These are phyloP conservation scores for Trichophyton equinum DNA, from an alignment of 2,329 filamentous ascomycete genomes.

Conservation along the genomic window DNA sequence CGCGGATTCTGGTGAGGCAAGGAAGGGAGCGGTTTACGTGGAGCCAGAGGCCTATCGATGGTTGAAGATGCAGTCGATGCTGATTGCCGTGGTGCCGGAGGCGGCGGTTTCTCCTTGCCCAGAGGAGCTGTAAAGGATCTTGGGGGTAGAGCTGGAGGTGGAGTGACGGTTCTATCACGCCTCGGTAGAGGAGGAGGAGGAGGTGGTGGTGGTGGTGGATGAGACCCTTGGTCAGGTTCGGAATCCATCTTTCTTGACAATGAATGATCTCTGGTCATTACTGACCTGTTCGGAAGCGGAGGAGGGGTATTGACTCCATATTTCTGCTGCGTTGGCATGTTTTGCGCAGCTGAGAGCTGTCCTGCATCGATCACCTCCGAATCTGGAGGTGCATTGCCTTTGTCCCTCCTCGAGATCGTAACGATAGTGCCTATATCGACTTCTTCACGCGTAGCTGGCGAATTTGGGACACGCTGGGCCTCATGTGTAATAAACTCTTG, in stretches of 20 bases:
- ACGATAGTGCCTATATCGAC: not conserved
- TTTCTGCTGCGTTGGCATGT: not conserved
- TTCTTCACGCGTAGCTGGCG: not conserved
- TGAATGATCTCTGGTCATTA: not conserved
- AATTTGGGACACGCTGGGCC: not conserved
- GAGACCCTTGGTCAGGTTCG: not conserved
- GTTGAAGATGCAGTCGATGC: not conserved
- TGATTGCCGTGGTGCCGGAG: constrained; percentile 1
- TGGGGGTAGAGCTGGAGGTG: constrained; percentile 5
- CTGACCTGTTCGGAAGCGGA: not conserved
- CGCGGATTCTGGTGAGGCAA: not conserved
- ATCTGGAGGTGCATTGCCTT: not conserved
- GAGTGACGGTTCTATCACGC: constrained; percentile 9
- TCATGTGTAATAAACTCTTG: constrained; percentile 1
- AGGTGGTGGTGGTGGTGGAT: not conserved
- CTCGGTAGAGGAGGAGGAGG: not conserved
- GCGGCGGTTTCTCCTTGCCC: constrained; percentile 2
- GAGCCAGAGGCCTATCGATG: not conserved
- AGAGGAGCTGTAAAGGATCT: not conserved
- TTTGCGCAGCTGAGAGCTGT: not conserved
- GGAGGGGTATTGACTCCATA: not conserved
- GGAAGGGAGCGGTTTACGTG: not conserved
- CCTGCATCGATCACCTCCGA: not conserved
- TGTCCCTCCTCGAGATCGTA: not conserved
- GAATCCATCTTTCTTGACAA: not conserved